Percentiles rank a stretch among this genome's conserved stretches.
phyloP scores from a whole-genome alignment of 805 yeast species.

The Kurtzmaniella cleridarum region DNA sequence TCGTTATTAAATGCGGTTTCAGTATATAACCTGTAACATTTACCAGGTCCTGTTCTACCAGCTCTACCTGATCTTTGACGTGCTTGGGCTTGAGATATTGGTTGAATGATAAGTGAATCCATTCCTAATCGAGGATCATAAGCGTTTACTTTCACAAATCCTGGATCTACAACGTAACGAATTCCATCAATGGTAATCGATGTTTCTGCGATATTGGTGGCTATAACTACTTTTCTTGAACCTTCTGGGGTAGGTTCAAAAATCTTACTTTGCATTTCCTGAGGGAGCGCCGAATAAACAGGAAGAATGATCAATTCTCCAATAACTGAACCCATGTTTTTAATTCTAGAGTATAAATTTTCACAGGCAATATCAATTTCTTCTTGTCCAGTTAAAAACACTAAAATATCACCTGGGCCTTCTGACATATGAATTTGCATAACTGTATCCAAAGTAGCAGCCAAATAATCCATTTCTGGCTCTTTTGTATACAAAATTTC shows the following conservation, averaged over 20 bases:
- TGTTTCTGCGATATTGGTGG: constrained; percentile 96
- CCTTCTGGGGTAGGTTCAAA: constrained; percentile 86
- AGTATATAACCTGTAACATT: constrained; percentile 88
- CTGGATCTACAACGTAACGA: constrained; percentile 88
- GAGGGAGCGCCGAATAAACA: constrained; percentile 85
- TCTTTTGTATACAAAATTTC: constrained; percentile 73
- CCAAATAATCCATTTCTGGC: constrained; percentile 83
- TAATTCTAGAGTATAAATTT: constrained; percentile 58
- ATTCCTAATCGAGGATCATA: constrained; percentile 86
- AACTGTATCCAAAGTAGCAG: constrained; percentile 78
- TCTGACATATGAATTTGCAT: constrained; percentile 82
- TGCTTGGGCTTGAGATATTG: constrained; percentile 94
- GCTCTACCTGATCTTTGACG: constrained; percentile 96
- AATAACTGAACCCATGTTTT: constrained; percentile 54
- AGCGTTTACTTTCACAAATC: constrained; percentile 85
- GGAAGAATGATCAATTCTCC: constrained; percentile 74
- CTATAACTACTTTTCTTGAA: constrained; percentile 82
- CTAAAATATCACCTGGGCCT: constrained; percentile 67
- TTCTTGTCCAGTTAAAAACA: constrained; percentile 87
- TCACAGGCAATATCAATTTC: constrained; percentile 91
- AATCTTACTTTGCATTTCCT: constrained; percentile 82
- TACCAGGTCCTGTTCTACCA: constrained; percentile 95
- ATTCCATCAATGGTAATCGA: constrained; percentile 95
- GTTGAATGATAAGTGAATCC: constrained; percentile 79
- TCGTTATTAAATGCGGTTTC: constrained; percentile 74